Evolutionary conservation across 805 yeast species (phyloP).

Genomic region (Wickerhamiella bombiphila): DNA sequence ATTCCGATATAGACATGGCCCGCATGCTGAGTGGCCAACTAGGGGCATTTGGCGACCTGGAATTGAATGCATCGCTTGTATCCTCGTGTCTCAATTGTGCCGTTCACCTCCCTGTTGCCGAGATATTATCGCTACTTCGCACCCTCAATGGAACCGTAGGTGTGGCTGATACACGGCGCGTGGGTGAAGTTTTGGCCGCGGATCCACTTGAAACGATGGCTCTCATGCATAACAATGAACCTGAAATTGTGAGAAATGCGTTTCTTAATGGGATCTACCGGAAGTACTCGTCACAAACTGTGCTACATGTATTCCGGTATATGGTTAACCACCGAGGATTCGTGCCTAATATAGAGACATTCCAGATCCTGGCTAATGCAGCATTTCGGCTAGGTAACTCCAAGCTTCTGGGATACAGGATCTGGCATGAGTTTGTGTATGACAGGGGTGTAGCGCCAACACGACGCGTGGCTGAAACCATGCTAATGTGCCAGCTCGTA

Average conservation of each 20-base stretch:
- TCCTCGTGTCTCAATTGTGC: conserved; percentile 9
- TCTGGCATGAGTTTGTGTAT: conserved; percentile 16
- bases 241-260: conserved; percentile 5
- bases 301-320: conserved; percentile 12
- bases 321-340: conserved; percentile 3
- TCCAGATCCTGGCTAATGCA: conserved; percentile 15
- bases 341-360: conserved; percentile 10
- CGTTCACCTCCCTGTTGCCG: background rate
- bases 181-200: conserved; percentile 10
- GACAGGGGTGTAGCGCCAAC: background rate
- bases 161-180: conserved; percentile 6
- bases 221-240: background rate
- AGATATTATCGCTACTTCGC: background rate
- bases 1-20: conserved; percentile 3
- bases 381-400: conserved; percentile 21
- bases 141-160: background rate
- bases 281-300: conserved; percentile 10
- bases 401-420: conserved; percentile 16
- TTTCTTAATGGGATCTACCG: conserved; percentile 11
- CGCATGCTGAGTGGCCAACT: too few species aligned
- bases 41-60: conserved; percentile 3
- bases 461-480: conserved; percentile 18
- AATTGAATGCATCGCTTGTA: conserved; percentile 2
- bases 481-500: conserved; percentile 16
- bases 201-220: conserved; percentile 1